Percentiles rank a stretch among this genome's conserved stretches.
phyloP scores from a whole-genome alignment of 2,329 filamentous ascomycete species.

The Cadophora sp. region DNA sequence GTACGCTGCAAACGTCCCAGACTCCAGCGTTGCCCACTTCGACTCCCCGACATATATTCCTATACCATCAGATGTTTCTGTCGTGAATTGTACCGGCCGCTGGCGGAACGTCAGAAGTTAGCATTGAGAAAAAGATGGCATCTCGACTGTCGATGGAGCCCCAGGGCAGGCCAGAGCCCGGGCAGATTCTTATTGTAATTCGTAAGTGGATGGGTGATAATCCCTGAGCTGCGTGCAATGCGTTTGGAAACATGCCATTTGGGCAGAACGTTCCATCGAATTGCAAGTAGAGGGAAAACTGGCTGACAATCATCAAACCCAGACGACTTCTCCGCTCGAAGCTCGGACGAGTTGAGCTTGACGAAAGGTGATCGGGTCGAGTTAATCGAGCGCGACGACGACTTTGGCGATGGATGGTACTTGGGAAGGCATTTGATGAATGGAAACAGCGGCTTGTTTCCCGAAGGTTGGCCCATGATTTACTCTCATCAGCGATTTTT shows the following conservation, averaged over 20 bases:
- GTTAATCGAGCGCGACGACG: constrained; percentile 83
- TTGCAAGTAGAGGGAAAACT: constrained; percentile 16
- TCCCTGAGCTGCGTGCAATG: constrained; percentile 22
- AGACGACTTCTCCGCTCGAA: constrained; percentile 94
- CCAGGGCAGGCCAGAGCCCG: constrained; percentile 58
- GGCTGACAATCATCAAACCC: constrained; percentile 31
- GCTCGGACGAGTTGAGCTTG: constrained; percentile 90
- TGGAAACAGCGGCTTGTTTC: constrained; percentile 79
- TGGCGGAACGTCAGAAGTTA: constrained; percentile 34
- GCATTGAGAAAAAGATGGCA: constrained; percentile 47
- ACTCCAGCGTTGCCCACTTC: constrained; percentile 5
- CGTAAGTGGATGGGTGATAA: constrained; percentile 64
- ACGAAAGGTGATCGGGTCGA: constrained; percentile 85
- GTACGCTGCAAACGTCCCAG: background rate
- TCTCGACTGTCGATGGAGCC: constrained; percentile 51
- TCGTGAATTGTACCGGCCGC: constrained; percentile 33
- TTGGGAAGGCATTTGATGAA: constrained; percentile 76
- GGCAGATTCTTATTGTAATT: constrained; percentile 74
- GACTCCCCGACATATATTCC: constrained; percentile 14
- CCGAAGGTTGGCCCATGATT: constrained; percentile 67
- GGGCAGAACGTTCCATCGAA: constrained; percentile 24
- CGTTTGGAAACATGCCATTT: constrained; percentile 25
- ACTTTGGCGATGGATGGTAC: constrained; percentile 90
- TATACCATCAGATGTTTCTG: constrained; percentile 36
- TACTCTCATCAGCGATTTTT: constrained; percentile 1